These are phyloP conservation scores for Colletotrichum eleusines DNA, from an alignment of 2,329 filamentous ascomycete species.

Conservation along the genomic window DNA sequence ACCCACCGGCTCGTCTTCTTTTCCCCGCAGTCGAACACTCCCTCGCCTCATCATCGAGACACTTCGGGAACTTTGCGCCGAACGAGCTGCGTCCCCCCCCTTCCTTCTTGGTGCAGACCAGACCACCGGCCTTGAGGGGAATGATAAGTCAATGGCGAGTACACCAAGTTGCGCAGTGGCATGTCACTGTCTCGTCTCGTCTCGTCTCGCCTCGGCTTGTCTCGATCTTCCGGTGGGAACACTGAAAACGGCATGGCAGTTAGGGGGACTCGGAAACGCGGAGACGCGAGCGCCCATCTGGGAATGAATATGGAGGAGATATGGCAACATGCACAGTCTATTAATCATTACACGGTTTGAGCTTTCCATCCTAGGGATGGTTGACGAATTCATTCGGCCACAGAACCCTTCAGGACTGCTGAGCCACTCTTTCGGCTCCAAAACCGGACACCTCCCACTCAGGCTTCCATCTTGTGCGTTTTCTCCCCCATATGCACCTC, in stretches of 20 bases:
- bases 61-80: conserved; percentile 25
- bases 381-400: background rate
- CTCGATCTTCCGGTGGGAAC: background rate
- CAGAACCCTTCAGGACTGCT: background rate
- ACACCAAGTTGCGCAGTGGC: conserved; percentile 15
- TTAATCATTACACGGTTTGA: background rate
- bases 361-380: no score
- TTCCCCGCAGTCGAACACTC: conserved; percentile 17
- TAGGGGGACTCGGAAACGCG: background rate
- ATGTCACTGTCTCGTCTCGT: background rate
- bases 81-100: background rate
- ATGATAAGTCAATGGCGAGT: conserved; percentile 23
- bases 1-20: conserved; percentile 1
- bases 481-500: conserved; percentile 32
- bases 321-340: no score
- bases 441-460: no score
- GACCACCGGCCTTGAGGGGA: background rate
- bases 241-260: background rate
- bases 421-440: no score
- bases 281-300: background rate
- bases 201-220: background rate
- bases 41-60: background rate
- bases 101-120: background rate
- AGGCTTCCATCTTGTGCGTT: conserved; percentile 22
- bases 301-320: background rate